Percentiles rank a stretch among this genome's conserved stretches.
These are phyloP conservation scores for Anacardium occidentale DNA, from an alignment of 345 rosid genomes.

Conservation along the genomic window DNA sequence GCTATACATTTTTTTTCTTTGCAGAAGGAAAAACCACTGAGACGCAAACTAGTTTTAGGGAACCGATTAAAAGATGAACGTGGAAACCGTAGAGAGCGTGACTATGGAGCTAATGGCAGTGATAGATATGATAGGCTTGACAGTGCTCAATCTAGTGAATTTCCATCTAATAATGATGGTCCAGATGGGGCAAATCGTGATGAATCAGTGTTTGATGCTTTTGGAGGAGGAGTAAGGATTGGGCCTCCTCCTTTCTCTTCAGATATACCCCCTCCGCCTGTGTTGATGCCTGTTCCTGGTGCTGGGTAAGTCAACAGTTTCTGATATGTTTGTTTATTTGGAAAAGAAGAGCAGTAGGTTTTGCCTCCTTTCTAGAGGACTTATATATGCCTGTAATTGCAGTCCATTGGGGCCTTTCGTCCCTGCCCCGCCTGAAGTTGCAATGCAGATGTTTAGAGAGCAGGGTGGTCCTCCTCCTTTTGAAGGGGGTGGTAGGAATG, in stretches of 20 bases:
- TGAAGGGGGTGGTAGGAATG: constrained; percentile 79
- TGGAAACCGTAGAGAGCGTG: constrained; percentile 77
- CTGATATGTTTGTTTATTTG: constrained; percentile 10
- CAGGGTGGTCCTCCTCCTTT: constrained; percentile 79
- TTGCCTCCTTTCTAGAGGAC: constrained; percentile 10
- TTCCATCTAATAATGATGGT: constrained; percentile 54
- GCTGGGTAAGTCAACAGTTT: constrained; percentile 71
- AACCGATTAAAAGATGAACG: constrained; percentile 83
- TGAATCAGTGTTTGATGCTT: constrained; percentile 66
- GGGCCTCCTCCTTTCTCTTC: constrained; percentile 67
- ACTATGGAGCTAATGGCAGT: constrained; percentile 56
- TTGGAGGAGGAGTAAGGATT: constrained; percentile 71
- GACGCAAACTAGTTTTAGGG: constrained; percentile 65
- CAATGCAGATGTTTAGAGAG: constrained; percentile 90
- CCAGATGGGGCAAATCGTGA: constrained; percentile 61
- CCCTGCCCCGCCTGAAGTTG: constrained; percentile 97
- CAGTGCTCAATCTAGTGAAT: constrained; percentile 64
- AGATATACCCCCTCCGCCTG: constrained; percentile 86
- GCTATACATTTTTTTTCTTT: constrained; percentile 6
- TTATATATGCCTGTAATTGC: constrained; percentile 32
- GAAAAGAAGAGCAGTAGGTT: neutral
- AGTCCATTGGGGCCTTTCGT: constrained; percentile 99
- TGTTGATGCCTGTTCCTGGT: constrained; percentile 99
- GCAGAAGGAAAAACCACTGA: constrained; percentile 75
- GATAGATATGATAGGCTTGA: constrained; percentile 78